Conservation (phyloP, 495 filamentous ascomycete species). For the Lepraria neglecta region DNA sequence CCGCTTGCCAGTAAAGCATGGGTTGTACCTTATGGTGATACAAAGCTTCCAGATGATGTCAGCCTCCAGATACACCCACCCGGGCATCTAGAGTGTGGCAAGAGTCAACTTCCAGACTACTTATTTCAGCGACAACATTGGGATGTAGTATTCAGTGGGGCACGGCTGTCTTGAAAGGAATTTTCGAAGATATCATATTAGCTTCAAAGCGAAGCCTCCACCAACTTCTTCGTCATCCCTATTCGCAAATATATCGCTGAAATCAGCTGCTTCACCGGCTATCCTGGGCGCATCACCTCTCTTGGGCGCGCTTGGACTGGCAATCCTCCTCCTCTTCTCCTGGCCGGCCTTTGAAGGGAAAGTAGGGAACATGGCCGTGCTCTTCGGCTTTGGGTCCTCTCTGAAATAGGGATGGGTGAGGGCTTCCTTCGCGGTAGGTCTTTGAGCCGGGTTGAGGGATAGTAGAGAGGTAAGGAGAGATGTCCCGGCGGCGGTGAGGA, state of each 20-base stretch:
- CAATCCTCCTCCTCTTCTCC: constrained; percentile 67
- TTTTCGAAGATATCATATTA: constrained; percentile 31
- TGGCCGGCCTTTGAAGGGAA: constrained; percentile 93
- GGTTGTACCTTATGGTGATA: too few relatives aligned
- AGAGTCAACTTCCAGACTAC: neutral
- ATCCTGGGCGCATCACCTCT: constrained; percentile 66
- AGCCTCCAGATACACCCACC: too few relatives aligned
- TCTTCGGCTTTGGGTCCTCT: constrained; percentile 84
- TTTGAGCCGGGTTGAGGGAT: constrained; percentile 62
- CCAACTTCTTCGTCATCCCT: constrained; percentile 68
- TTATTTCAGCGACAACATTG: too few relatives aligned
- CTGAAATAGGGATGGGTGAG: constrained; percentile 77
- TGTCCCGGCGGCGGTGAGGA: constrained; percentile 69
- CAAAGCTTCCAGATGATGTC: too few relatives aligned
- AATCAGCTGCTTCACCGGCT: constrained; percentile 59
- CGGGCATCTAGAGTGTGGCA: too few relatives aligned
- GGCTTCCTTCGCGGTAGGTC: constrained; percentile 65
- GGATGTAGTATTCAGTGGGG: too few relatives aligned
- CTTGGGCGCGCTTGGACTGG: constrained; percentile 81
- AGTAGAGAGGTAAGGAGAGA: constrained; percentile 63
- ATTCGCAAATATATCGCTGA: constrained; percentile 69
- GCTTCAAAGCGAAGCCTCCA: constrained; percentile 72
- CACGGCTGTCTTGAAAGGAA: too few relatives aligned
- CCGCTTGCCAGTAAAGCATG: too few relatives aligned
- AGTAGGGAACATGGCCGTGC: constrained; percentile 78